Conservation (phyloP, 2,329 filamentous ascomycete species). For the Ophiostoma sp. region DNA sequence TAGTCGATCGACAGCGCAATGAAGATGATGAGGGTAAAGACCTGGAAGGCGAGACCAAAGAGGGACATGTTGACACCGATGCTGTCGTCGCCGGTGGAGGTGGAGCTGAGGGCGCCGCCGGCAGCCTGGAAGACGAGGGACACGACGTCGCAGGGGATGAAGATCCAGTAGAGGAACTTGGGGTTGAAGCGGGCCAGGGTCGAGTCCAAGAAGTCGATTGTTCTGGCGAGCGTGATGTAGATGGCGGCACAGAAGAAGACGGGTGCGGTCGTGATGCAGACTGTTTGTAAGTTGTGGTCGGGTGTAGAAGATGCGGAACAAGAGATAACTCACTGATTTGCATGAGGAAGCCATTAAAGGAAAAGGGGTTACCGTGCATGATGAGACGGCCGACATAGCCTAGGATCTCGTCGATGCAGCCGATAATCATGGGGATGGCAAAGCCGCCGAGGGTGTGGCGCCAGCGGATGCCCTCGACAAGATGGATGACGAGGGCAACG, state of each 20-base stretch:
- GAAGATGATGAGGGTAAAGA: constrained; percentile 51
- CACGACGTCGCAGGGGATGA: constrained; percentile 49
- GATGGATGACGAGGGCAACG: constrained; percentile 44
- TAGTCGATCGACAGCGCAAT: constrained; percentile 45
- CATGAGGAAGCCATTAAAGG: constrained; percentile 56
- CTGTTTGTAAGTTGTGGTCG: constrained; percentile 31
- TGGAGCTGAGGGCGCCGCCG: constrained; percentile 48
- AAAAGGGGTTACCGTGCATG: constrained; percentile 54
- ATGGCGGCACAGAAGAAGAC: constrained; percentile 59
- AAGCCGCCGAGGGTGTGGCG: constrained; percentile 41
- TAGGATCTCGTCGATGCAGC: constrained; percentile 53
- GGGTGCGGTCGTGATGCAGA: constrained; percentile 52
- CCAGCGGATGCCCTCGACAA: constrained; percentile 43
- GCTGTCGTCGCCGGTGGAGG: constrained; percentile 42
- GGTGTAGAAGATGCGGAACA: no score
- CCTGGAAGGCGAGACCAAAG: constrained; percentile 54
- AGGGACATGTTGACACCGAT: constrained; percentile 46
- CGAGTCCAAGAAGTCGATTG: constrained; percentile 37
- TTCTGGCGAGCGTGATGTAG: constrained; percentile 53
- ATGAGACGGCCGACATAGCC: constrained; percentile 58
- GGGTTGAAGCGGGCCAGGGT: constrained; percentile 40
- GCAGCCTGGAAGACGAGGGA: constrained; percentile 52
- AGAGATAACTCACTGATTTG: constrained; percentile 48
- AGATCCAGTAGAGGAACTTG: constrained; percentile 40
- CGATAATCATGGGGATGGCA: constrained; percentile 48